A percentile compares a stretch with the other conserved stretches of the same genome.
Conservation (phyloP, 306 rosid genomes). For the Nissolia schottii region DNA sequence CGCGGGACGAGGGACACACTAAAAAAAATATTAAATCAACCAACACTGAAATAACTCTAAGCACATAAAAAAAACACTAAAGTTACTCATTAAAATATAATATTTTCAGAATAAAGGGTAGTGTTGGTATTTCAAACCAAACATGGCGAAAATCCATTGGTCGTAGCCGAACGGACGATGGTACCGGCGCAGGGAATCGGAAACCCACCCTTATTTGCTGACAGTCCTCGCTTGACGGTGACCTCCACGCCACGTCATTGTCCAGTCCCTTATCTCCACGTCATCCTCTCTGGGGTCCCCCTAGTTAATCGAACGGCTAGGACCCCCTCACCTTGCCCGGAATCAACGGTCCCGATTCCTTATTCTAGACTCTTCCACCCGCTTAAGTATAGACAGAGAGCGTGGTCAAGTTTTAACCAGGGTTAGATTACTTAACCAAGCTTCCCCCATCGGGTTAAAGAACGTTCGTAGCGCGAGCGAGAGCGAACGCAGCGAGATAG, state of each 20-base stretch:
- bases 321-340: background rate
- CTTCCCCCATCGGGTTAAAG: constrained; percentile 46
- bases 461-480: constrained; percentile 11
- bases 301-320: constrained; percentile 21
- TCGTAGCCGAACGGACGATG: background rate
- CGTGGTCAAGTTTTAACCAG: constrained; percentile 35
- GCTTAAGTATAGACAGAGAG: background rate
- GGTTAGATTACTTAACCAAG: constrained; percentile 45
- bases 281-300: constrained; percentile 5
- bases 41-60: too few relatives aligned
- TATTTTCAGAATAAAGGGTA: background rate
- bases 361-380: constrained; percentile 69
- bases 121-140: background rate
- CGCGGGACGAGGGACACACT: too few relatives aligned
- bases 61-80: too few relatives aligned
- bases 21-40: too few relatives aligned
- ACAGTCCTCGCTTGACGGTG: constrained; percentile 10
- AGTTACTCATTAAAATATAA: too few relatives aligned
- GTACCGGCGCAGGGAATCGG: constrained; percentile 24
- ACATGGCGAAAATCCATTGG: background rate
- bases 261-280: constrained; percentile 66
- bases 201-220: constrained; percentile 15
- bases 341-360: constrained; percentile 35
- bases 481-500: constrained; percentile 11
- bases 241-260: constrained; percentile 29